These are phyloP conservation scores for Pseudofabraea citricarpa DNA, from an alignment of 2,329 filamentous ascomycete species.

Conservation along the genomic window DNA sequence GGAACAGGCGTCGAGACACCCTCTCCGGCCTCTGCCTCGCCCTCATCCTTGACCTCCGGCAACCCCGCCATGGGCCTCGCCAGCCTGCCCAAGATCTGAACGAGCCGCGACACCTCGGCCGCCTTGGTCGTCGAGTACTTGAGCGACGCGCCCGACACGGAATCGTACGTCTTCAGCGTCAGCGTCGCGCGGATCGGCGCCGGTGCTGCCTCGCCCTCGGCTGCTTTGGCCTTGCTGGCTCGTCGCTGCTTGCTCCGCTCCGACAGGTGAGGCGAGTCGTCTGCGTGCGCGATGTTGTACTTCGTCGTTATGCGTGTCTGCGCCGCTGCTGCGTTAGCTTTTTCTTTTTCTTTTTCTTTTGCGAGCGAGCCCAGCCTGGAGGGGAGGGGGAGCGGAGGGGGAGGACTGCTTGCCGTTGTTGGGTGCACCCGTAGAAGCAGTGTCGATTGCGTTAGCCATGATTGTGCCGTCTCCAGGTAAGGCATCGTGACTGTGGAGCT, in stretches of 20 bases:
- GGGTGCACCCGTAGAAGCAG: constrained; percentile 84
- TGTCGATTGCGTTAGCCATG: constrained; percentile 86
- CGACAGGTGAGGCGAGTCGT: constrained; percentile 16
- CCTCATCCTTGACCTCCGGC: constrained; percentile 32
- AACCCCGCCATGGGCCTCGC: constrained; percentile 64
- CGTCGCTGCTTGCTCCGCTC: constrained; percentile 17
- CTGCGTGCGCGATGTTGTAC: constrained; percentile 65
- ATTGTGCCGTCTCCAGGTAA: constrained; percentile 74
- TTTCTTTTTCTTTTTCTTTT: background rate
- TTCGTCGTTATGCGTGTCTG: constrained; percentile 89
- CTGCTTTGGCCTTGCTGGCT: constrained; percentile 18
- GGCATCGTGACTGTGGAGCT: constrained; percentile 63
- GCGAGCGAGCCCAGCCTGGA: too few species aligned
- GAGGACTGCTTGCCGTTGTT: constrained; percentile 59
- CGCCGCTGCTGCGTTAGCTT: constrained; percentile 10
- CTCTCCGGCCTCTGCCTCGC: constrained; percentile 17
- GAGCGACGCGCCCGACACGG: constrained; percentile 71
- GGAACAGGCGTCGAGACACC: constrained; percentile 15
- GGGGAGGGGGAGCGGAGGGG: constrained; percentile 4
- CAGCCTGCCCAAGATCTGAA: constrained; percentile 69
- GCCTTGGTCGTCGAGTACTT: constrained; percentile 92
- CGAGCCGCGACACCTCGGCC: constrained; percentile 79
- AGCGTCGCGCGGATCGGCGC: constrained; percentile 63
- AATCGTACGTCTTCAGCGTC: constrained; percentile 85
- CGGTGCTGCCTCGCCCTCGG: constrained; percentile 20